Base-by-base conservation (phyloP, 495 filamentous ascomycete species). In the Alectoria sarmentosa region DNA sequence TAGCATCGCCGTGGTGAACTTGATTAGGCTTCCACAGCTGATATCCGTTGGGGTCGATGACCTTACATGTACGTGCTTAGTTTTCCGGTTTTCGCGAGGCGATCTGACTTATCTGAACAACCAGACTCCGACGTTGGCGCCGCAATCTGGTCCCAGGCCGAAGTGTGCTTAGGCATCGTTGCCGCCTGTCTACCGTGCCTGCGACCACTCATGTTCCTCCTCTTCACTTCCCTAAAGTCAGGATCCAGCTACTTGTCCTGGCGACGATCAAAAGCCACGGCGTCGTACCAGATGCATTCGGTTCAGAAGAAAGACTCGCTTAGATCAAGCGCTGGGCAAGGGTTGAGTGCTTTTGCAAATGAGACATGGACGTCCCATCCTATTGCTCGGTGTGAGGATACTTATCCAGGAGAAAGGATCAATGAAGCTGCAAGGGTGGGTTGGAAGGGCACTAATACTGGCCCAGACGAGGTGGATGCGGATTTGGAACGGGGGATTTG, bases 141-240 rank as follows among this genome's bases (percentile, higher is more conserved):
- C 28, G 49, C 49, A 15, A 32, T 54, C 26, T 54, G 49, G 49
- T 54, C 49, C 15, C 49, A 54, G 28, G 49, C 49, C 26, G 49
- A 54, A 32, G 49, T 54, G 28, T 54, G 49, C 49, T 54, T 54
- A 32, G 49, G 49, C 28, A 54, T 54, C 49, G 49, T 54, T 54
- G 49, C 49, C 49, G 49, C 49, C 6, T 54, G 49, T 32, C 49
- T 54, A 30, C 49, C 49, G 2, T 54, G 49, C 28, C 49, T 54
- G 28, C 49, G 49, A 54, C 28, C 49, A 54, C 26, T 54, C 3
- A 54, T 54, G 28, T 54, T 54, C 28, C 28, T 54, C 28, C 26
- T 54, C 49, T 54, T 54, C 49, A 54, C 49, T 14, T 19, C 28
- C 32, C 28, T 54, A 14, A 54, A 54, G 49, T 54, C 49, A 32